Conservation (phyloP, 1,284 basidiomycete genomes). For the Grifola frondosa region DNA sequence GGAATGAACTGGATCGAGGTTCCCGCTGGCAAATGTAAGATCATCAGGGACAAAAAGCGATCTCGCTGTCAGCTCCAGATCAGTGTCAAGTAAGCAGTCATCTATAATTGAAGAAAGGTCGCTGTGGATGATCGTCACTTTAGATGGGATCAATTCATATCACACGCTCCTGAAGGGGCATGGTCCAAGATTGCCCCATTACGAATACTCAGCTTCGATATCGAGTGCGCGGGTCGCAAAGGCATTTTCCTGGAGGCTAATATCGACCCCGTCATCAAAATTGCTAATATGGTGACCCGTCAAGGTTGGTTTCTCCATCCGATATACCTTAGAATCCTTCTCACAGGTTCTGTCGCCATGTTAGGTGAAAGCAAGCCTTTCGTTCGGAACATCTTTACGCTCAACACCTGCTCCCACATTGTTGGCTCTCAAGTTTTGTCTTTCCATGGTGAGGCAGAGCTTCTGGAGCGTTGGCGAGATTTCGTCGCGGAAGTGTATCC, state of each 20-base stretch:
- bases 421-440: constrained; percentile 90
- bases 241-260: constrained; percentile 91
- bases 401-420: constrained; percentile 89
- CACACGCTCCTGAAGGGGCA: constrained; percentile 83
- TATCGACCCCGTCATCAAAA: constrained; percentile 91
- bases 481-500: constrained; percentile 90
- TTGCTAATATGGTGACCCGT: constrained; percentile 93
- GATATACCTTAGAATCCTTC: neutral
- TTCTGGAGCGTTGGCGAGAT: constrained; percentile 79
- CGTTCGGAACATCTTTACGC: constrained; percentile 89
- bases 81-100: constrained; percentile 57
- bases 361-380: constrained; percentile 86
- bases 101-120: neutral
- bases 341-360: constrained; percentile 2
- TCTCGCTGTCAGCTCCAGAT: constrained; percentile 88
- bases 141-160: constrained; percentile 81
- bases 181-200: constrained; percentile 90
- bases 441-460: constrained; percentile 68
- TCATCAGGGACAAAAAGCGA: constrained; percentile 57
- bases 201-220: constrained; percentile 91
- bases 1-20: constrained; percentile 98
- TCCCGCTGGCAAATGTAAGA: constrained; percentile 75
- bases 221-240: constrained; percentile 95
- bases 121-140: neutral
- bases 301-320: constrained; percentile 70